Conservation (phyloP, 495 filamentous ascomycete genomes). For the Bathelium albidoporum region DNA sequence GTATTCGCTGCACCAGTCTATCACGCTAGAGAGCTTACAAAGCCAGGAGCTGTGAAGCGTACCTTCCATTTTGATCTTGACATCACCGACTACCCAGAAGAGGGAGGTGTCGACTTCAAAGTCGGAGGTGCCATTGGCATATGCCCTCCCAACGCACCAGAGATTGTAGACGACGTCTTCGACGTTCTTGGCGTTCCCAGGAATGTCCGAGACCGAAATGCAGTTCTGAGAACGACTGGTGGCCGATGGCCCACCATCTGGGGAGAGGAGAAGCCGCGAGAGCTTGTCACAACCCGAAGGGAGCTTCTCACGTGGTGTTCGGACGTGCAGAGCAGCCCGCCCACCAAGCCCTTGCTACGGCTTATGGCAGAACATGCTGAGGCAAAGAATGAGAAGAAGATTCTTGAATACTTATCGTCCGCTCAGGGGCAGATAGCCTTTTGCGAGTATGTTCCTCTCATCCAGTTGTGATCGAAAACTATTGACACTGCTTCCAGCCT, state of each 20-base stretch:
- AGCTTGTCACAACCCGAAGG: conserved; percentile 75
- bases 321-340: conserved; percentile 85
- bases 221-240: conserved; percentile 61
- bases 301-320: conserved; percentile 92
- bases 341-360: conserved; percentile 79
- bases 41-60: conserved; percentile 84
- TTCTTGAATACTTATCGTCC: conserved; percentile 73
- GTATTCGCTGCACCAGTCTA: conserved; percentile 80
- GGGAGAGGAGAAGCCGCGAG: conserved; percentile 79
- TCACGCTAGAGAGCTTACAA: conserved; percentile 75
- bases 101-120: conserved; percentile 81
- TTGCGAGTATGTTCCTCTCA: conserved; percentile 48
- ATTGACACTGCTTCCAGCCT: conserved; percentile 33
- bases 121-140: conserved; percentile 94
- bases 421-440: conserved; percentile 89
- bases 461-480: background rate
- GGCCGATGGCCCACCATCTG: conserved; percentile 97
- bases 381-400: conserved; percentile 73
- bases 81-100: conserved; percentile 86
- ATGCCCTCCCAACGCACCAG: conserved; percentile 70
- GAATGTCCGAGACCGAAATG: conserved; percentile 68
- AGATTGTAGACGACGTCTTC: conserved; percentile 72
- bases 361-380: conserved; percentile 75
- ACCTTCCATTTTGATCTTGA: conserved; percentile 97
- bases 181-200: conserved; percentile 67